phyloP scores from a whole-genome alignment of 2,329 filamentous ascomycete species.

The Sphaceloma murrayae region DNA sequence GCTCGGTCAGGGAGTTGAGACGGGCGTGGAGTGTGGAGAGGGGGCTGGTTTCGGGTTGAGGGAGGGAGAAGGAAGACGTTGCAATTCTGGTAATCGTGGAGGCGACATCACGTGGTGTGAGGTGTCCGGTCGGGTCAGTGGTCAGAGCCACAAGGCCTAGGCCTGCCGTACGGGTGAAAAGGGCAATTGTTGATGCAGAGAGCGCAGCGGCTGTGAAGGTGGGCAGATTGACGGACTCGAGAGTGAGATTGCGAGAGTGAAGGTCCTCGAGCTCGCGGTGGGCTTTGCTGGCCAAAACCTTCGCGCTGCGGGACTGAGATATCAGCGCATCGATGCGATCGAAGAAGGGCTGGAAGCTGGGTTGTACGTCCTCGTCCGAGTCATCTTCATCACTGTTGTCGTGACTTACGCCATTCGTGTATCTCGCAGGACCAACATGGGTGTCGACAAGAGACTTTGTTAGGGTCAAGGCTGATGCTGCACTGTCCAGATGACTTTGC shows the following conservation, averaged over 20 bases:
- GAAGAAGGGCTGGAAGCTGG: constrained; percentile 59
- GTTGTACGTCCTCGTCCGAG: constrained; percentile 33
- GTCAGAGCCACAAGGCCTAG: constrained; percentile 56
- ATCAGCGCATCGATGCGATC: constrained; percentile 63
- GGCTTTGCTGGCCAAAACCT: constrained; percentile 73
- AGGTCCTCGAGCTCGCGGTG: constrained; percentile 69
- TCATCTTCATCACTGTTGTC: constrained; percentile 55
- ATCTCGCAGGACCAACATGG: background rate
- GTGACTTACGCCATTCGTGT: constrained; percentile 29
- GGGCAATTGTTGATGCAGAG: constrained; percentile 54
- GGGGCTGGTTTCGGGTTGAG: constrained; percentile 53
- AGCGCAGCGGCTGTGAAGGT: constrained; percentile 62
- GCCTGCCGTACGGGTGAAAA: constrained; percentile 58
- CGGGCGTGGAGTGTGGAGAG: constrained; percentile 60
- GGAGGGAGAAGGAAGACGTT: constrained; percentile 39
- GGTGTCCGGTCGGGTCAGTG: constrained; percentile 60
- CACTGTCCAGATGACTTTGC: constrained; percentile 73
- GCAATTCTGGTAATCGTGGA: constrained; percentile 51
- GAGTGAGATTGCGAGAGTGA: constrained; percentile 61
- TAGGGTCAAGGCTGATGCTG: constrained; percentile 57
- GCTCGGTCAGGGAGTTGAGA: constrained; percentile 53
- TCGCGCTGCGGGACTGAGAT: constrained; percentile 67
- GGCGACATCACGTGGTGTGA: constrained; percentile 58
- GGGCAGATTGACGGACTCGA: constrained; percentile 56
- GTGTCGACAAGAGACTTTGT: constrained; percentile 50